These are phyloP conservation scores for Orychophragmus violaceus DNA, from an alignment of 345 rosid species.

Conservation along the genomic window DNA sequence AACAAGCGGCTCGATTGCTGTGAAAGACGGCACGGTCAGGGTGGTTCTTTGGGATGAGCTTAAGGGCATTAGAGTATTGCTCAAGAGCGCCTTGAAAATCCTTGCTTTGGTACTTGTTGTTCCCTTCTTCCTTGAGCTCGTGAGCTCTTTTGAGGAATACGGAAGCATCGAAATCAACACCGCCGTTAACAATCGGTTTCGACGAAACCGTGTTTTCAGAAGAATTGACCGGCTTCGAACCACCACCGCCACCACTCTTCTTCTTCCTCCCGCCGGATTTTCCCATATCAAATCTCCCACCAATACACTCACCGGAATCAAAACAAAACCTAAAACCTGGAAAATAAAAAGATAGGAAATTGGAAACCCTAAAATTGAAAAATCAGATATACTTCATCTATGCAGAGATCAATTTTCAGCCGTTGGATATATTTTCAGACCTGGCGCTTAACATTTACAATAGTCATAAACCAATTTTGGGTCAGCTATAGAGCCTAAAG, in stretches of 20 bases:
- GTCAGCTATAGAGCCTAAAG: no score
- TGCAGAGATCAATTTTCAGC: no score
- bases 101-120: constrained; percentile 68
- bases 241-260: constrained; percentile 32
- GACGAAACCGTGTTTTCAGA: constrained; percentile 28
- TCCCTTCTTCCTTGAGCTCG: constrained; percentile 97
- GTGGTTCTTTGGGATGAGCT: constrained; percentile 66
- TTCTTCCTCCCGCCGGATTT: constrained; percentile 84
- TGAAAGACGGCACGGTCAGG: constrained; percentile 89
- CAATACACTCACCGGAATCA: neutral
- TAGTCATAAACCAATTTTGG: no score
- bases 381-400: no score
- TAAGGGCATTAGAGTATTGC: constrained; percentile 65
- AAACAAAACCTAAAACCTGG: no score
- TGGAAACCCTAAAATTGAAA: no score
- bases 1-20: constrained; percentile 59
- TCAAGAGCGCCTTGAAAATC: constrained; percentile 85
- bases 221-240: constrained; percentile 44
- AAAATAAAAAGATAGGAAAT: no score
- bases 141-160: constrained; percentile 73
- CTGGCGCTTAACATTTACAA: no score
- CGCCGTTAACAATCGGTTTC: constrained; percentile 47
- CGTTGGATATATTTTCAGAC: no score
- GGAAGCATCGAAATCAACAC: constrained; percentile 60
- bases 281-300: constrained; percentile 45